Percentiles rank a stretch among this genome's conserved stretches.
These are phyloP conservation scores for Ascochyta fabae DNA, from an alignment of 2,329 filamentous ascomycete species.

Conservation along the genomic window DNA sequence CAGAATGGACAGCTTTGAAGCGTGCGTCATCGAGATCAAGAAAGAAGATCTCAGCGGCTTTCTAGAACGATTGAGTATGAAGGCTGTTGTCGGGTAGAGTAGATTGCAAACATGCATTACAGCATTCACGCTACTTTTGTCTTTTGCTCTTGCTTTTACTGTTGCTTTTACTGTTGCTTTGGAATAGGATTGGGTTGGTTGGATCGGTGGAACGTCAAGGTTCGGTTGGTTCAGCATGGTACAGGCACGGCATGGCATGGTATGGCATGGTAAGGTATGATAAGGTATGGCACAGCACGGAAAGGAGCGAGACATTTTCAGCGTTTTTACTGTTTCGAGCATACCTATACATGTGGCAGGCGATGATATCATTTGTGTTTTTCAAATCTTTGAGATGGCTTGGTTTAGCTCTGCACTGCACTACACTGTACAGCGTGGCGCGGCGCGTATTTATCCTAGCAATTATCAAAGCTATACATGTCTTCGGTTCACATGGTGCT, in stretches of 20 bases:
- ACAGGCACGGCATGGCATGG: constrained; percentile 6
- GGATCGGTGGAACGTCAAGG: too few species aligned
- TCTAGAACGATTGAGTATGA: constrained; percentile 88
- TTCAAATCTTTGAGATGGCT: background rate
- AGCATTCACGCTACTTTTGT: too few species aligned
- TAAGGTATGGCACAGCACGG: constrained; percentile 17
- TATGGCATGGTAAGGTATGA: background rate
- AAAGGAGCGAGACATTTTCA: constrained; percentile 2
- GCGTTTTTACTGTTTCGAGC: constrained; percentile 6
- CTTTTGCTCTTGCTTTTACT: too few species aligned
- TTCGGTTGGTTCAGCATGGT: too few species aligned
- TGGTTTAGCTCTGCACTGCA: constrained; percentile 3
- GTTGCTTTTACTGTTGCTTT: too few species aligned
- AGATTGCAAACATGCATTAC: too few species aligned
- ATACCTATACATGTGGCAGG: constrained; percentile 9
- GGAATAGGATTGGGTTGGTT: too few species aligned
- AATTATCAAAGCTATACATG: too few species aligned
- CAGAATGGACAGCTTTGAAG: constrained; percentile 94
- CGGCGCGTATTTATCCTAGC: too few species aligned
- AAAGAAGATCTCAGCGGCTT: constrained; percentile 94
- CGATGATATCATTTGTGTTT: constrained; percentile 7
- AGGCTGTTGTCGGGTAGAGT: constrained; percentile 71
- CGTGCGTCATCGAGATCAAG: constrained; percentile 96
- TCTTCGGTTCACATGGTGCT: too few species aligned
- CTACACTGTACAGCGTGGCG: too few species aligned